These are phyloP conservation scores for Xylaria hypoxylon DNA, from an alignment of 2,329 filamentous ascomycete species.

Conservation along the genomic window DNA sequence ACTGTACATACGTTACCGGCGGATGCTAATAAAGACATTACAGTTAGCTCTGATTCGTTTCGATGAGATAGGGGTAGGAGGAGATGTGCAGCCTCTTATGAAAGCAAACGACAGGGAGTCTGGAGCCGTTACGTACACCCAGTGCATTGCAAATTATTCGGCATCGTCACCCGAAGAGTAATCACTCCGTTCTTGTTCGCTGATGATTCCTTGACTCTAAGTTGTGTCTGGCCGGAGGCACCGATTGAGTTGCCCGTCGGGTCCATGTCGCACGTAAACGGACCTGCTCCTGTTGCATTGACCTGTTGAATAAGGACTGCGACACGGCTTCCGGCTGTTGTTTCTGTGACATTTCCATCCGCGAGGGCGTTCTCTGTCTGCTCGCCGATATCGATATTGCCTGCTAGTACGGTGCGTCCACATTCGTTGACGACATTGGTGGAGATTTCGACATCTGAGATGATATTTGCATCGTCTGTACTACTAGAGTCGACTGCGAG, in stretches of 20 bases:
- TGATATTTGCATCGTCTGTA: conserved; percentile 43
- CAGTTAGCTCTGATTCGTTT: not conserved
- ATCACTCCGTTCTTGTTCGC: conserved; percentile 44
- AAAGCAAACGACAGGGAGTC: not conserved
- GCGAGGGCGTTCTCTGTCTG: conserved; percentile 51
- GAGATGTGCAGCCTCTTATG: not conserved
- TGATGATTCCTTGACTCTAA: conserved; percentile 55
- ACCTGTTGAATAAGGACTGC: conserved; percentile 61
- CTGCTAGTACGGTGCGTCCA: conserved; percentile 60
- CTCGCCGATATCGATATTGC: conserved; percentile 59
- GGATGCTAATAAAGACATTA: conserved; percentile 46
- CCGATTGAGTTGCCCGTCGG: conserved; percentile 52
- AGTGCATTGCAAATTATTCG: conserved; percentile 49
- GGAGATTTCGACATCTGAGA: conserved; percentile 47
- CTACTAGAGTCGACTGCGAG: conserved; percentile 40
- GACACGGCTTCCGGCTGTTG: conserved; percentile 63
- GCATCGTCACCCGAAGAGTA: conserved; percentile 54
- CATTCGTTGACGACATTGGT: conserved; percentile 57
- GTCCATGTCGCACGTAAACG: conserved; percentile 55
- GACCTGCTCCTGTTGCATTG: conserved; percentile 54
- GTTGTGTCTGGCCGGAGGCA: conserved; percentile 56
- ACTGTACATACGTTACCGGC: conserved; percentile 59
- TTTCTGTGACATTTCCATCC: conserved; percentile 49
- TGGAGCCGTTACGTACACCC: conserved; percentile 45
- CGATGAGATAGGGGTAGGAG: not conserved